Evolutionary conservation across 441 rosid genomes (phyloP).

Genomic region (Adansonia gregorii): DNA sequence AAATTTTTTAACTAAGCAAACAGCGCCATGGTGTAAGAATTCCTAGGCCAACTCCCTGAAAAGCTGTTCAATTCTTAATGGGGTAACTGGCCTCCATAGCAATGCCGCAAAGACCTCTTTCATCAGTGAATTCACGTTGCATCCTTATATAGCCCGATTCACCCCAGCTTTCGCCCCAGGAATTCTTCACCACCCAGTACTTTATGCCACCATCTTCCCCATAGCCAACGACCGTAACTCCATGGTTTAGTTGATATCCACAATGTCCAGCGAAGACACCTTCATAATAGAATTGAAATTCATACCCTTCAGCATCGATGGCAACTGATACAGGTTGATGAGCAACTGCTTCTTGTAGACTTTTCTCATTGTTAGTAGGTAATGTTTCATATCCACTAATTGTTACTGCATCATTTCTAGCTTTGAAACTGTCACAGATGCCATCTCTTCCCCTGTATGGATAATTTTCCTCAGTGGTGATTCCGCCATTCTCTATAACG

Average conservation of each 20-base stretch:
- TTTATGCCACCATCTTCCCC: conserved; percentile 48
- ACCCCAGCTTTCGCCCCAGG: conserved; percentile 80
- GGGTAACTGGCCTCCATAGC: conserved; percentile 74
- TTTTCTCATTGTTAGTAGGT: conserved; percentile 42
- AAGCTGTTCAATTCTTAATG: conserved; percentile 33
- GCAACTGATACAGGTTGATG: conserved; percentile 80
- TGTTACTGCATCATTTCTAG: conserved; percentile 38
- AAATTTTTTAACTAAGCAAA: not conserved
- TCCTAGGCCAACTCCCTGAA: not conserved
- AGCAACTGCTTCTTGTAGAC: conserved; percentile 52
- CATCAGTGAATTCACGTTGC: conserved; percentile 39
- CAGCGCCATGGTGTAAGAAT: not conserved
- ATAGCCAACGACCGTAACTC: conserved; percentile 72
- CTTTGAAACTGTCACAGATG: conserved; percentile 44
- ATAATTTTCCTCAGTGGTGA: conserved; percentile 52
- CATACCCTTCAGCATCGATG: conserved; percentile 60
- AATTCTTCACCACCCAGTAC: conserved; percentile 80
- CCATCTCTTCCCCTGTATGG: conserved; percentile 58
- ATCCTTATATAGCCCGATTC: conserved; percentile 71
- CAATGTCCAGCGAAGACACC: conserved; percentile 68
- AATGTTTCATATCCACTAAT: conserved; percentile 49
- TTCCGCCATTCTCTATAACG: conserved; percentile 53
- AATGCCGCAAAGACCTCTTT: conserved; percentile 67
- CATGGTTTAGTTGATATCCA: conserved; percentile 64
- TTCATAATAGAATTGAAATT: conserved; percentile 60